phyloP scores from a whole-genome alignment of 2,329 filamentous ascomycete genomes.

The Phoma sp. region DNA sequence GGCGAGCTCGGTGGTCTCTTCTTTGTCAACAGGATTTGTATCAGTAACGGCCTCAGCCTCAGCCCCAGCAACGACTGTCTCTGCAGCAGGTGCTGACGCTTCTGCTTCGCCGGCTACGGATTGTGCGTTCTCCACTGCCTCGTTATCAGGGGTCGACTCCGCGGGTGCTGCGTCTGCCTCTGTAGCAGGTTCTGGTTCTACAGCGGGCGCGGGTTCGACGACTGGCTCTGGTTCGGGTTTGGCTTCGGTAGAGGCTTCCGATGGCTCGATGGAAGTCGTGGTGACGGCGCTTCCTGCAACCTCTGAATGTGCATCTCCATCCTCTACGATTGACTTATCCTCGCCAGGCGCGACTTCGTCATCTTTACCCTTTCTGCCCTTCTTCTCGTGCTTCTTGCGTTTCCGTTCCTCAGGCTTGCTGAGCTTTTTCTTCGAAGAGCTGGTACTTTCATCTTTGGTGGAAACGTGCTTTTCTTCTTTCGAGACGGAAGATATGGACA shows the following conservation, averaged over 20 bases:
- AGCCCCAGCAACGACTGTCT: neutral
- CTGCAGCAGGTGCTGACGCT: constrained; percentile 2
- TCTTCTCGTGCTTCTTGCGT: constrained; percentile 31
- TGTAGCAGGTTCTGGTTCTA: neutral
- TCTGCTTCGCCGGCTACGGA: constrained; percentile 1
- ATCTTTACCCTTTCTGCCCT: constrained; percentile 27
- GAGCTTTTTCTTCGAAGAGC: constrained; percentile 29
- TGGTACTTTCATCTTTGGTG: constrained; percentile 14
- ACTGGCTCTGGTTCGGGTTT: neutral
- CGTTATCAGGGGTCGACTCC: neutral
- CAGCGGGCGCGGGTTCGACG: neutral
- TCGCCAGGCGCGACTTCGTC: constrained; percentile 4
- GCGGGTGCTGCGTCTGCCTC: neutral
- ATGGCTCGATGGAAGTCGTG: neutral
- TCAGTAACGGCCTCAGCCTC: neutral
- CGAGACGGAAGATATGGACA: constrained; percentile 23
- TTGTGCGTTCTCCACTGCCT: neutral
- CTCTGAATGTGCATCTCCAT: constrained; percentile 23
- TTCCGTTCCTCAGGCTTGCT: constrained; percentile 37
- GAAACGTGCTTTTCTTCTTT: constrained; percentile 22
- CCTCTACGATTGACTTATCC: constrained; percentile 17
- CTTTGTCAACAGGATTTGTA: neutral
- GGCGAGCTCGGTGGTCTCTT: neutral
- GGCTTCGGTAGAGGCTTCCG: neutral
- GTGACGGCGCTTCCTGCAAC: constrained; percentile 1